Base-by-base conservation (phyloP, 164 flowering plant genomes). In the Annona cherimola region DNA sequence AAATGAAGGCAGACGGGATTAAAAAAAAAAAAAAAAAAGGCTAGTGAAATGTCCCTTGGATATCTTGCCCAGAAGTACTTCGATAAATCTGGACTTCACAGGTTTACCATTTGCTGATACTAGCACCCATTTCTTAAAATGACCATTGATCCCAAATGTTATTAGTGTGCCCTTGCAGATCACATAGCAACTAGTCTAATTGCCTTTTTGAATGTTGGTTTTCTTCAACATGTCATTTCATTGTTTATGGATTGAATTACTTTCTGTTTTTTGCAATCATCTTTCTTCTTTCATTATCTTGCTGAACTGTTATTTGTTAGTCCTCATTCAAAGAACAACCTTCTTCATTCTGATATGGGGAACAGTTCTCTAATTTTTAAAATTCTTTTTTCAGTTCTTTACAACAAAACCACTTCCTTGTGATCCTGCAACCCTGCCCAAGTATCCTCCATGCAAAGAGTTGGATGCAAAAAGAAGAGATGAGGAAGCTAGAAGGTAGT, bases 401-500 rank as follows among this genome's bases (percentile, higher is more conserved):
- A 81, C 89, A 42, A 82, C 85, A 40, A 87, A 81, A 71, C 99
- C 99, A 66, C 83, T 87, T 74, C 90, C 99, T 54, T 93, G 96
- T 82, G 94, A 92, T 78, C 99, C 98, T 66, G 88, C 94, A 76
- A 89, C 90, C 81, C 84, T 95, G 88, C 99, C 99, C 7, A 91
- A 87, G 77, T 95, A 91, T 79, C 96, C 97, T 74, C 99, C 99
- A 40, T 87, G 98, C 85, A 95, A 95, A 76, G 98, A 95, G 82
- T 83, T 90, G 67, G 96, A 93, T 84, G 97, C 93, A n/a, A 95
- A 90, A 84, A 63, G 88, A 66, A 83, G 97, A 69, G 96, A 91
- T 77, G 97, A 94, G 75, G 98, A 91, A 82, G 88, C 96, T 75
- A 85, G 98, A 87, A 93, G 98, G 99, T 95, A 66, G n/a, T n/a